Conservation (phyloP, 78 protist species). For the Speleostelium caveatum region DNA sequence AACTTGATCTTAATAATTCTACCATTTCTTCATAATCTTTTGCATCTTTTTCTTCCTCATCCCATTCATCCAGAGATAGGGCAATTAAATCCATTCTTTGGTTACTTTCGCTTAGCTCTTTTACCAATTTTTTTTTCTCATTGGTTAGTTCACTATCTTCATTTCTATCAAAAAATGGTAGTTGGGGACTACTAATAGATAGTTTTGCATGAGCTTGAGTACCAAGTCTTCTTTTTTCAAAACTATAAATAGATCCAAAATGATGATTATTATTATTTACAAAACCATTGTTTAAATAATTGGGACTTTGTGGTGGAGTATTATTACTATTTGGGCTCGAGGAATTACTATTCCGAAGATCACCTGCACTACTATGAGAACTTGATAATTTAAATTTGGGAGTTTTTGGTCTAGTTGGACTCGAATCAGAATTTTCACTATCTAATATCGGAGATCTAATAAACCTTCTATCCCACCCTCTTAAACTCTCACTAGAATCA, state of each 20-base stretch:
- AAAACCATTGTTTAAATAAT: not conserved
- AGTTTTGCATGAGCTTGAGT: not conserved
- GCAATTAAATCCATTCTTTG: slow-evolving; percentile 18
- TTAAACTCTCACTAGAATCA: not conserved
- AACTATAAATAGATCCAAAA: not conserved
- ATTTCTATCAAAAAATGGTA: not conserved
- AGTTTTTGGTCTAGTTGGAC: not conserved
- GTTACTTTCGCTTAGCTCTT: slow-evolving; percentile 3
- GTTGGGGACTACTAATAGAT: slow-evolving; percentile 17
- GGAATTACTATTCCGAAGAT: no score
- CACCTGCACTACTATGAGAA: not conserved
- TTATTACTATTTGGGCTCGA: not conserved
- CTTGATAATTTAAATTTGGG: no score
- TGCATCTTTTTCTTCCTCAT: slow-evolving; percentile 26
- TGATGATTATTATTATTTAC: no score
- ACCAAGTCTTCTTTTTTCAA: not conserved
- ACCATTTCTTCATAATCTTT: not conserved
- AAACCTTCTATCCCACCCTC: slow-evolving; percentile 36
- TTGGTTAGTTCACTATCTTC: not conserved
- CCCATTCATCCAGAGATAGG: slow-evolving; percentile 21
- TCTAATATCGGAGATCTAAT: not conserved
- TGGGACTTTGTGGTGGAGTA: not conserved
- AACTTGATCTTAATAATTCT: not conserved
- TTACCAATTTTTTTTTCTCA: not conserved
- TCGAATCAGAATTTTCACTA: not conserved